These are phyloP conservation scores for Eucalyptus coolabah DNA, from an alignment of 345 rosid species.

Conservation along the genomic window DNA sequence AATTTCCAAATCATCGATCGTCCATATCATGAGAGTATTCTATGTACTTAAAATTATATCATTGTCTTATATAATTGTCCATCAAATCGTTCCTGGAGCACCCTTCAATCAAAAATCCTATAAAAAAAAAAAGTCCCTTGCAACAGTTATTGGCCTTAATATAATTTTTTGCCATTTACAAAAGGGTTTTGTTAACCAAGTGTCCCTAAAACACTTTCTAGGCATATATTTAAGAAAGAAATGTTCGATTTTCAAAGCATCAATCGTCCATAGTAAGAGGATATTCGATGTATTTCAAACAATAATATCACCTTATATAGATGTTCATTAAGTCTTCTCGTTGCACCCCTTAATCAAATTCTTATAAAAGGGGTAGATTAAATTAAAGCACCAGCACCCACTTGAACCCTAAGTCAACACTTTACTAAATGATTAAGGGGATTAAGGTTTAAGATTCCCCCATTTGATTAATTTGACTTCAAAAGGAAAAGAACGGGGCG, in stretches of 20 bases:
- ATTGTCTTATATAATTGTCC: no score
- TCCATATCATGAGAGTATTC: background rate
- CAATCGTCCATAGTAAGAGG: background rate
- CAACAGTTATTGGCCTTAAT: background rate
- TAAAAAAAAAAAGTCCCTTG: background rate
- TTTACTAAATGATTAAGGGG: background rate
- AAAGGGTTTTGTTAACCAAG: background rate
- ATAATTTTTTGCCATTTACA: background rate
- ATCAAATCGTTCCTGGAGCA: no score
- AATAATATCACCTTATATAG: background rate
- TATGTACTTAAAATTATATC: background rate
- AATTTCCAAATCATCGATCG: background rate
- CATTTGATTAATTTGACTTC: background rate
- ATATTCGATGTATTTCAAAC: background rate
- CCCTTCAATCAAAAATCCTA: background rate
- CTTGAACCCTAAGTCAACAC: background rate
- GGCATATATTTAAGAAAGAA: background rate
- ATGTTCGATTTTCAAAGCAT: background rate
- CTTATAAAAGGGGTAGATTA: background rate
- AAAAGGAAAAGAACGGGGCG: background rate
- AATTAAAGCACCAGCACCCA: background rate
- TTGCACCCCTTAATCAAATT: background rate
- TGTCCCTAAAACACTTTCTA: background rate
- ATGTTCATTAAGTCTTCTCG: no score
- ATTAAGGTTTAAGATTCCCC: constrained; percentile 1